Evolutionary conservation across 116 monocot species (phyloP).

Genomic region (Iris pallida): DNA sequence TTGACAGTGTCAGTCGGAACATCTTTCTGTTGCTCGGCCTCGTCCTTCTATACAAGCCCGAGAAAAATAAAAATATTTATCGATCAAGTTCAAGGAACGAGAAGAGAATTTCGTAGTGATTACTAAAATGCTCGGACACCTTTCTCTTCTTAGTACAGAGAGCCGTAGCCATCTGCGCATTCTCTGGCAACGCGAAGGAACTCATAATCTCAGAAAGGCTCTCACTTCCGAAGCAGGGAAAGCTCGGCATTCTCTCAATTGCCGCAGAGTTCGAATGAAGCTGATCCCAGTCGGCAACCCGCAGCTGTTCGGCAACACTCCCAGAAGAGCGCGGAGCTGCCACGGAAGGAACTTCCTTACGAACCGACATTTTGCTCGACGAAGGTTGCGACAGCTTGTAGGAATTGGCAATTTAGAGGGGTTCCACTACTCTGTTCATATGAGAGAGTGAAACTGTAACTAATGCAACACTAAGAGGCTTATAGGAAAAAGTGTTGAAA

Average conservation of each 20-base stretch:
- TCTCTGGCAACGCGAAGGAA: slow-evolving; percentile 12
- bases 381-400: not conserved
- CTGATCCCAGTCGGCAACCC: slow-evolving; percentile 32
- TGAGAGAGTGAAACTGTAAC: not conserved
- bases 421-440: slow-evolving; percentile 7
- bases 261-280: slow-evolving; percentile 10
- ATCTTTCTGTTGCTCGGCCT: slow-evolving; percentile 37
- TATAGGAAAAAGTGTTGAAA: not conserved
- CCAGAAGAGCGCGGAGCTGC: slow-evolving; percentile 29
- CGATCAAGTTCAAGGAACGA: not conserved
- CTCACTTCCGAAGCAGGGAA: slow-evolving; percentile 8
- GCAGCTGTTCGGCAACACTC: slow-evolving; percentile 28
- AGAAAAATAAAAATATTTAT: not conserved
- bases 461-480: not conserved
- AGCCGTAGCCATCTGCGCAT: slow-evolving; percentile 7
- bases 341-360: slow-evolving; percentile 19
- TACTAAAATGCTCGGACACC: slow-evolving; percentile 11
- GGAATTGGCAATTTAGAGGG: not conserved
- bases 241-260: slow-evolving; percentile 7
- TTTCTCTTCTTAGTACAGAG: slow-evolving; percentile 42
- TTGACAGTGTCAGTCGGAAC: slow-evolving; percentile 20
- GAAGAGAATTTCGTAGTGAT: not conserved
- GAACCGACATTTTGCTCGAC: slow-evolving; percentile 2
- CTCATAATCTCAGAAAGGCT: slow-evolving; percentile 18
- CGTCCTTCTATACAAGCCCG: slow-evolving; percentile 18